These are phyloP conservation scores for Triticum turgidum DNA, from an alignment of 176 grass and related monocot species.

Conservation along the genomic window DNA sequence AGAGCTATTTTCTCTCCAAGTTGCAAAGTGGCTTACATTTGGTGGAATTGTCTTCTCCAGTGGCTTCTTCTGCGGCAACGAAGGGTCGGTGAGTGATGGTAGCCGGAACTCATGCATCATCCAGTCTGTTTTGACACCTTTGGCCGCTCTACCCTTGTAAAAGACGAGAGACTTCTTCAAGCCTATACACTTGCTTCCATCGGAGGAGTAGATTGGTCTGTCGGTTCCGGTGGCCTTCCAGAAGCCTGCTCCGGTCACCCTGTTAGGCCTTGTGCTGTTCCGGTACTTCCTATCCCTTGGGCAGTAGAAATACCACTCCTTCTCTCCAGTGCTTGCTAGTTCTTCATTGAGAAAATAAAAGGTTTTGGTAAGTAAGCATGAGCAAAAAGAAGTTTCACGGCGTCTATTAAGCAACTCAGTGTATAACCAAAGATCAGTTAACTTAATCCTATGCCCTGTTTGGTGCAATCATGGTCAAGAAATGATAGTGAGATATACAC, in stretches of 20 bases:
- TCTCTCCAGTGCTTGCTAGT: conserved; percentile 89
- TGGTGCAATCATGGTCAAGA: not conserved
- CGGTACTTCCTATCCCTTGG: conserved; percentile 96
- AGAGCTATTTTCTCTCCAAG: not conserved
- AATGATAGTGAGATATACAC: not conserved
- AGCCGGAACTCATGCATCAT: conserved; percentile 99
- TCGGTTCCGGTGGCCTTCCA: conserved; percentile 99
- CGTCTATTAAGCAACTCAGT: not conserved
- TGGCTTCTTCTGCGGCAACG: conserved; percentile 59
- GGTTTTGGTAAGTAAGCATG: not conserved
- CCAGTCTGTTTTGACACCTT: conserved; percentile 95
- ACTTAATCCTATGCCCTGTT: not conserved
- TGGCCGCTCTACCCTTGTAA: conserved; percentile 95
- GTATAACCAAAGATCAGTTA: not conserved
- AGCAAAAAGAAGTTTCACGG: not conserved
- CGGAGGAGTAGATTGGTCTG: conserved; percentile 89
- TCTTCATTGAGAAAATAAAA: conserved; percentile 40
- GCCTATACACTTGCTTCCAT: conserved; percentile 90
- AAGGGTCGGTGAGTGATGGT: conserved; percentile 64
- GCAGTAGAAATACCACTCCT: conserved; percentile 99
- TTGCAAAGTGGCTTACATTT: conserved; percentile 64
- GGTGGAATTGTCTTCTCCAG: conserved; percentile 83
- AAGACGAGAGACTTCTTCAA: conserved; percentile 99
- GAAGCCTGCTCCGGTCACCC: conserved; percentile 89
- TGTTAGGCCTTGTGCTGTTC: conserved; percentile 91